These are phyloP conservation scores for Chrysoporthe deuterocubensis DNA, from an alignment of 2,329 filamentous ascomycete genomes.

Conservation along the genomic window DNA sequence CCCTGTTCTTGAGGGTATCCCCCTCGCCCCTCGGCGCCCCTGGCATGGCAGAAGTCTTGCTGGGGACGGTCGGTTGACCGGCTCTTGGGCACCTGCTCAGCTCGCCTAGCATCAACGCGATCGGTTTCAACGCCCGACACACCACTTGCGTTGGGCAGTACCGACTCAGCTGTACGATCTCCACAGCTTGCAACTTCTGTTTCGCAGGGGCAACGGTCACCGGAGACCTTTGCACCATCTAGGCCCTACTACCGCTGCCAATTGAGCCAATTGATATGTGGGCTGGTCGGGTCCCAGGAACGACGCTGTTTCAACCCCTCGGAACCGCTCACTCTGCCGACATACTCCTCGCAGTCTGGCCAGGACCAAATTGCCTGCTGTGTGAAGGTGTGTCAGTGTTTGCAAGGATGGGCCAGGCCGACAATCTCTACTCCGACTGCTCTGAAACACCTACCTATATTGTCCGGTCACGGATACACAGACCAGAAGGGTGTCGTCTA, in stretches of 20 bases:
- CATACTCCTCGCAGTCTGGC: not conserved
- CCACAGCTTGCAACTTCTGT: not conserved
- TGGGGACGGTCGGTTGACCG: not conserved
- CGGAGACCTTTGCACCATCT: not conserved
- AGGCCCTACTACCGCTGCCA: not conserved
- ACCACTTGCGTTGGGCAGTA: not conserved
- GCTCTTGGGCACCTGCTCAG: not conserved
- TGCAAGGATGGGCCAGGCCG: not conserved
- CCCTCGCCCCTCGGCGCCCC: too few species aligned
- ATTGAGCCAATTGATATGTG: not conserved
- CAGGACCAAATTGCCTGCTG: not conserved
- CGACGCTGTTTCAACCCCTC: constrained; percentile 9
- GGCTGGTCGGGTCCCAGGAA: not conserved
- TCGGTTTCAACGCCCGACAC: not conserved
- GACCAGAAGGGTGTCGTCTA: not conserved
- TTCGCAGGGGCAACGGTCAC: not conserved
- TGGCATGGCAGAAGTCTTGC: too few species aligned
- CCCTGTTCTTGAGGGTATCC: too few species aligned
- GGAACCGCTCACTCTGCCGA: constrained; percentile 1
- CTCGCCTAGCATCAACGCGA: not conserved
- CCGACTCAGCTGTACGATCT: not conserved
- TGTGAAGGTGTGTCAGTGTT: not conserved
- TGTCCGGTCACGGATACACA: not conserved
- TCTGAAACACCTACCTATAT: constrained; percentile 26
- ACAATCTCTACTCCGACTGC: constrained; percentile 17